Percentiles rank a stretch among this genome's conserved stretches.
Conservation (phyloP, 1,284 basidiomycete species). For the Austroboletus rostrupii region DNA sequence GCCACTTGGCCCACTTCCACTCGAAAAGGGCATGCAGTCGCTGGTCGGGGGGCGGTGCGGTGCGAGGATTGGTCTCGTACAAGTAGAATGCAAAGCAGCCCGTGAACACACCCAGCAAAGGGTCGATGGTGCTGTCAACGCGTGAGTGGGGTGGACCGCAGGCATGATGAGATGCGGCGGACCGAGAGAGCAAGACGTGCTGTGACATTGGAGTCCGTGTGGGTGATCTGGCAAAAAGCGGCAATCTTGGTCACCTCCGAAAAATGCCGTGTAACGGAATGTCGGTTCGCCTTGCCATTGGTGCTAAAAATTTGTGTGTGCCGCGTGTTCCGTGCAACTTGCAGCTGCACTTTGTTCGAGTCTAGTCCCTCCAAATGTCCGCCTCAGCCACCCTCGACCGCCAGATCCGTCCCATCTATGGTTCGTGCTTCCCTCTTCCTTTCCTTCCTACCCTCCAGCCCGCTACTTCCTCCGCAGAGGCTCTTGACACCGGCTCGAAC, state of each 20-base stretch:
- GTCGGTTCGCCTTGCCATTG: constrained; percentile 24
- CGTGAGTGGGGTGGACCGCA: constrained; percentile 4
- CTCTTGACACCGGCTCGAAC: constrained; percentile 79
- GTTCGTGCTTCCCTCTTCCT: constrained; percentile 36
- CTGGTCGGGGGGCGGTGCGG: constrained; percentile 63
- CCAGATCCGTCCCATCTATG: constrained; percentile 77
- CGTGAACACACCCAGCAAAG: constrained; percentile 77
- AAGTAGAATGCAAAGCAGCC: constrained; percentile 81
- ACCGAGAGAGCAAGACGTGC: constrained; percentile 51
- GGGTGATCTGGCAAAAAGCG: background rate
- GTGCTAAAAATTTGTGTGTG: constrained; percentile 23
- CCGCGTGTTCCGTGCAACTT: constrained; percentile 2
- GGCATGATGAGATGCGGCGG: constrained; percentile 14
- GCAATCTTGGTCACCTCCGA: constrained; percentile 22
- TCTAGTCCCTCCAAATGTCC: constrained; percentile 30
- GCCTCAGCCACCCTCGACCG: constrained; percentile 58
- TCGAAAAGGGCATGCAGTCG: constrained; percentile 56
- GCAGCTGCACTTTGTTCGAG: background rate
- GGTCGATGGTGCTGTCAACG: constrained; percentile 55
- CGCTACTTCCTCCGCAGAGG: constrained; percentile 50
- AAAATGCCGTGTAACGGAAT: constrained; percentile 27
- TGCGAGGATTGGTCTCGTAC: constrained; percentile 81
- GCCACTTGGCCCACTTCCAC: constrained; percentile 61
- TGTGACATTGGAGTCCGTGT: constrained; percentile 17
- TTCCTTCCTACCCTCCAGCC: background rate